Percentiles rank a stretch among this genome's conserved stretches.
These are phyloP conservation scores for Paecilomyces sp. DNA, from an alignment of 2,329 filamentous ascomycete genomes.

Conservation along the genomic window DNA sequence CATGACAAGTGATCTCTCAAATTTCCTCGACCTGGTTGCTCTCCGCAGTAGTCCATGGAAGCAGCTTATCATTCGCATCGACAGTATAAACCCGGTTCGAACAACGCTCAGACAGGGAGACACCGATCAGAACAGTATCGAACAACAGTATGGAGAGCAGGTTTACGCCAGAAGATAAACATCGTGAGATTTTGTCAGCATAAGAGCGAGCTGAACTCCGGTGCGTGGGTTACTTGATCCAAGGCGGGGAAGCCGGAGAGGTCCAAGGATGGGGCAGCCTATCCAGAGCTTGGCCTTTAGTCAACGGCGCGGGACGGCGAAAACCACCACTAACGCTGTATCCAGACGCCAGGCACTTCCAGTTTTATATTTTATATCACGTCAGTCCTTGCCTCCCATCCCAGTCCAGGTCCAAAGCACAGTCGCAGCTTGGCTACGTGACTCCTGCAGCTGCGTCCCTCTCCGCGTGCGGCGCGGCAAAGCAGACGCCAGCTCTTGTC, in stretches of 20 bases:
- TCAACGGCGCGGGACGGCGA: not conserved
- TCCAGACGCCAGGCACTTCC: not conserved
- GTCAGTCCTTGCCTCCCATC: not conserved
- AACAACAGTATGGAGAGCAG: not conserved
- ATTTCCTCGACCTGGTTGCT: not conserved
- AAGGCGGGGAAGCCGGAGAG: not conserved
- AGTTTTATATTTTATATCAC: not conserved
- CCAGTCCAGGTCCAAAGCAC: not conserved
- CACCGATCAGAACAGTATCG: not conserved
- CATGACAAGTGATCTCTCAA: not conserved
- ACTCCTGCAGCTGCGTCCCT: not conserved
- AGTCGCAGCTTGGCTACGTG: not conserved
- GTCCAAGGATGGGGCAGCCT: not conserved
- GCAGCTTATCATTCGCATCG: not conserved
- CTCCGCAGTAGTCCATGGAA: not conserved
- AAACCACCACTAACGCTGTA: not conserved
- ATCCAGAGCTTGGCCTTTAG: not conserved
- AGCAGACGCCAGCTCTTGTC: not conserved
- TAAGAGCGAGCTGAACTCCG: not conserved
- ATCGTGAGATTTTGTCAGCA: not conserved
- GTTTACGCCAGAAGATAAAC: not conserved
- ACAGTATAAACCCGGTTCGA: not conserved
- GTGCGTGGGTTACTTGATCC: not conserved
- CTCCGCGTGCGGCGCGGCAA: not conserved
- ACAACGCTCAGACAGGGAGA: not conserved